These are phyloP conservation scores for Lindgomyces ingoldianus DNA, from an alignment of 495 filamentous ascomycete genomes.

Conservation along the genomic window DNA sequence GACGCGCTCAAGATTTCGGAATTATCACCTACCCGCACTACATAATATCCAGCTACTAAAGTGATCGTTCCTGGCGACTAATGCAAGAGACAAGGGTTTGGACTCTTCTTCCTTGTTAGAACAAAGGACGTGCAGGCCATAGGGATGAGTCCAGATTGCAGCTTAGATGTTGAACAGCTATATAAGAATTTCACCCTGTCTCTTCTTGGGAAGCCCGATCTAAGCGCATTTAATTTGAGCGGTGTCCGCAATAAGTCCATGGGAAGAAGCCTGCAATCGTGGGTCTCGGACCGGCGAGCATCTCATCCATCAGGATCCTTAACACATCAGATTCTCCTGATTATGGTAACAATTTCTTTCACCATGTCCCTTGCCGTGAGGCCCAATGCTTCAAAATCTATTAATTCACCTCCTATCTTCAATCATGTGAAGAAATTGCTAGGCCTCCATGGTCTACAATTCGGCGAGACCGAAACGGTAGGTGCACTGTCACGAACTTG, in stretches of 20 bases:
- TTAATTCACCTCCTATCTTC: conserved; percentile 2
- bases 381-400: conserved; percentile 5
- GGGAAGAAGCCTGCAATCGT: conserved; percentile 19
- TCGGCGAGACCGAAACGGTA: conserved; percentile 9
- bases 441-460: conserved; percentile 7
- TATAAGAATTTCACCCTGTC: conserved; percentile 8
- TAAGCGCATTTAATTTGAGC: conserved; percentile 11
- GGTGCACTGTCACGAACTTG: conserved; percentile 7
- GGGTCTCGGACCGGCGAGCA: conserved; percentile 25
- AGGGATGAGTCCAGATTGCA: conserved; percentile 19
- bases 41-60: conserved; percentile 11
- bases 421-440: background rate
- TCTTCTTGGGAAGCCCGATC: conserved; percentile 9
- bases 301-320: conserved; percentile 16
- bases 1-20: conserved; percentile 1
- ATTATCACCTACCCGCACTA: background rate
- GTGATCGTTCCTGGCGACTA: conserved; percentile 7
- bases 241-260: background rate
- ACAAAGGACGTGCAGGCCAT: conserved; percentile 6
- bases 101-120: conserved; percentile 16
- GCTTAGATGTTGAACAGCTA: conserved; percentile 7
- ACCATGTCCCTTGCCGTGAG: background rate
- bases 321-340: background rate
- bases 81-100: conserved; percentile 33
- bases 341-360: background rate